Conservation (phyloP, 495 filamentous ascomycete species). For the Evernia prunastri region DNA sequence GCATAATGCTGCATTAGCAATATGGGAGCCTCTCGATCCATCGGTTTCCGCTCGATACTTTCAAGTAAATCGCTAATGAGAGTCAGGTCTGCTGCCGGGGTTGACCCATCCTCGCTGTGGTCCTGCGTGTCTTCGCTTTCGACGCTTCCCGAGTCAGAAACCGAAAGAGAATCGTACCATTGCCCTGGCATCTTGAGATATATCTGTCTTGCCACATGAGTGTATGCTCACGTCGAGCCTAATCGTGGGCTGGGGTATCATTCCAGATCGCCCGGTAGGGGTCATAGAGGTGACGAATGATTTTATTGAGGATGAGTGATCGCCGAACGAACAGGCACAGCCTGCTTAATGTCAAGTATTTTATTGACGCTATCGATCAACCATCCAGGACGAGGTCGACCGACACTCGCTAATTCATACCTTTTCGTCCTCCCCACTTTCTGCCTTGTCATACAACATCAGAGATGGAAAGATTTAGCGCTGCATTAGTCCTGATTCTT, state of each 20-base stretch:
- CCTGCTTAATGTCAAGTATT: too few species aligned
- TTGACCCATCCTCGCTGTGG: not conserved
- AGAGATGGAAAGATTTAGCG: not conserved
- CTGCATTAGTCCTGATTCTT: not conserved
- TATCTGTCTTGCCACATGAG: not conserved
- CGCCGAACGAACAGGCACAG: not conserved
- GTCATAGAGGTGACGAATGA: not conserved
- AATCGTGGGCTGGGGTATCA: not conserved
- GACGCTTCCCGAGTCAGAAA: not conserved
- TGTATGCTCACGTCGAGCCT: not conserved
- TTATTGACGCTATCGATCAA: not conserved
- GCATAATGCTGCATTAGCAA: conserved; percentile 14
- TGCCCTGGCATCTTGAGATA: not conserved
- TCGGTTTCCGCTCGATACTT: not conserved
- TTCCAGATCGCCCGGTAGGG: not conserved
- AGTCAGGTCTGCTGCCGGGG: not conserved
- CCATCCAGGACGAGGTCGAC: not conserved
- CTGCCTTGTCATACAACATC: not conserved
- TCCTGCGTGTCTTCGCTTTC: not conserved
- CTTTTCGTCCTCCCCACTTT: not conserved
- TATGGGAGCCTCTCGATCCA: not conserved
- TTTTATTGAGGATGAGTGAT: not conserved
- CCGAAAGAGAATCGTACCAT: not conserved
- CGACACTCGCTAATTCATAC: not conserved
- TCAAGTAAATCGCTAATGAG: conserved; percentile 13